Conservation (phyloP, 176 grass and related monocot genomes). For the Eleusine indica region DNA sequence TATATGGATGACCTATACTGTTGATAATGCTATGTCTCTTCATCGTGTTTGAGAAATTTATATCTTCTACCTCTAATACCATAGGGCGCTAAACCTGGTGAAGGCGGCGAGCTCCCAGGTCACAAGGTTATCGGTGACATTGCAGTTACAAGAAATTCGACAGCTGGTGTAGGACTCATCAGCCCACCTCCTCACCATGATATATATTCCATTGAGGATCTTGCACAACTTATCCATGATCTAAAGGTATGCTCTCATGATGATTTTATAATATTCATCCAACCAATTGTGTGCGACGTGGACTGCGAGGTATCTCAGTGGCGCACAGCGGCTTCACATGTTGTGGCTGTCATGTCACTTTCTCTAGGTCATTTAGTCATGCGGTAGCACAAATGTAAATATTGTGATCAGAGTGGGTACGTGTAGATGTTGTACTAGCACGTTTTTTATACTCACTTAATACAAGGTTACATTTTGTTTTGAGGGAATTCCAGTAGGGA, state of each 20-base stretch:
- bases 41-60: background rate
- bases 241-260: constrained; percentile 58
- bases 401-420: background rate
- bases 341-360: background rate
- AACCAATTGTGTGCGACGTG: background rate
- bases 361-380: background rate
- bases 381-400: background rate
- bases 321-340: background rate
- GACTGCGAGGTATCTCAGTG: background rate
- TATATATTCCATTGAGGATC: constrained; percentile 81
- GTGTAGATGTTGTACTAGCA: background rate
- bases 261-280: background rate
- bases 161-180: constrained; percentile 75
- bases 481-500: too few relatives aligned
- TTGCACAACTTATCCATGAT: constrained; percentile 68
- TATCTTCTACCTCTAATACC: background rate
- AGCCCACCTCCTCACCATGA: constrained; percentile 82
- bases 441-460: background rate
- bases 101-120: constrained; percentile 73
- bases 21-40: background rate
- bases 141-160: constrained; percentile 66
- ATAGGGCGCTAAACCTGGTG: constrained; percentile 73
- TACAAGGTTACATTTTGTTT: too few relatives aligned
- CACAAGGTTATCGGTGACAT: constrained; percentile 69
- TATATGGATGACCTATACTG: too few relatives aligned